A percentile compares a stretch with the other conserved stretches of the same genome.
Conservation (phyloP, 306 rosid genomes). For the Sphenostylis stenocarpa region DNA sequence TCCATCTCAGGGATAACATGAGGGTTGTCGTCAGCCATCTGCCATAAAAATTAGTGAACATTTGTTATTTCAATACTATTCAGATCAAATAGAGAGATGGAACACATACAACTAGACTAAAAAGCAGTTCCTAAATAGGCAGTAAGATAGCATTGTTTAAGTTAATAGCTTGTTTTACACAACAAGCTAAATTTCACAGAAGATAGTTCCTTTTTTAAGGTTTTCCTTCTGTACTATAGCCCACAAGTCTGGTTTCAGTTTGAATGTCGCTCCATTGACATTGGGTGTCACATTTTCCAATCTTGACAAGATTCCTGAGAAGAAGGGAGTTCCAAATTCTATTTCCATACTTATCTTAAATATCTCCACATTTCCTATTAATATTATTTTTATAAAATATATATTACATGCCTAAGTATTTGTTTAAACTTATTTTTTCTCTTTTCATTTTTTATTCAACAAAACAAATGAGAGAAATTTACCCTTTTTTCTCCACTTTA, state of each 20-base stretch:
- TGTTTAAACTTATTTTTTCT: not conserved
- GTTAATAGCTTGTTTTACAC: conserved; percentile 13
- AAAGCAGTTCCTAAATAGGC: not conserved
- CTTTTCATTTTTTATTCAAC: not conserved
- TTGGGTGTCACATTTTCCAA: not conserved
- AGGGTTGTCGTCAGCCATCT: conserved; percentile 99
- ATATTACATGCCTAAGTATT: not conserved
- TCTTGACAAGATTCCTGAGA: not conserved
- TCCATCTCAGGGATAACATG: conserved; percentile 96
- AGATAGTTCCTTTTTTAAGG: not conserved
- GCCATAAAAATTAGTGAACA: conserved; percentile 43
- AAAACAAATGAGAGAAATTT: not conserved
- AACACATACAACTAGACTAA: conserved; percentile 15
- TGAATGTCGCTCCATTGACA: not conserved
- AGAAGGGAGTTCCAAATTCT: not conserved
- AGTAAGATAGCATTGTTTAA: not conserved
- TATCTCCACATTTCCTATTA: not conserved
- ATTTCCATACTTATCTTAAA: not conserved
- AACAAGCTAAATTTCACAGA: not conserved
- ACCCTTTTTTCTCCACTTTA: not conserved
- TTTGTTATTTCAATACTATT: conserved; percentile 16
- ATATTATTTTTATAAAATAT: not conserved
- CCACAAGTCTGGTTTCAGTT: not conserved
- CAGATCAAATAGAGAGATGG: not conserved
- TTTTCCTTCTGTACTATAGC: not conserved